Evolutionary conservation across 257 asterid species (phyloP).

Genomic region (Gentiana straminea): DNA sequence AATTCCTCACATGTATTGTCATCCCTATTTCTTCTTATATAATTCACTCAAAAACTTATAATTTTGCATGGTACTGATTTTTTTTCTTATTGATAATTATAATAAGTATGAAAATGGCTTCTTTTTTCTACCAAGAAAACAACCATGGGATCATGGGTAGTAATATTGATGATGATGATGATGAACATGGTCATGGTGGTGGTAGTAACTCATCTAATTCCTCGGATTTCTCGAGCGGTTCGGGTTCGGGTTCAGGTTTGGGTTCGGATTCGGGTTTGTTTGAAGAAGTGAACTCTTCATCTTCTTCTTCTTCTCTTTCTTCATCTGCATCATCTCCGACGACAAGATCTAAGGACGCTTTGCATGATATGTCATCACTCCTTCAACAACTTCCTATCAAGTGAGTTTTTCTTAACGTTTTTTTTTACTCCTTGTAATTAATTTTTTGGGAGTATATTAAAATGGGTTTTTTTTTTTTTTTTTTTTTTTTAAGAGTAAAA

Average conservation of each 20-base stretch:
- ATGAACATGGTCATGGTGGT: slow-evolving; percentile 1
- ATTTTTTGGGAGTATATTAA: too few species aligned
- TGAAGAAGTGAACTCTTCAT: slow-evolving; percentile 17
- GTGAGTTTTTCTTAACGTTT: slow-evolving; percentile 18
- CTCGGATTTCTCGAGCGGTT: slow-evolving; percentile 13
- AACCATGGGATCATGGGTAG: slow-evolving; percentile 35
- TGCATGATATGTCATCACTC: slow-evolving; percentile 49
- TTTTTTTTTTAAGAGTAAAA: too few species aligned
- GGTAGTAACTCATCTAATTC: neutral
- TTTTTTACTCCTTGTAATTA: too few species aligned
- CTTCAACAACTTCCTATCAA: slow-evolving; percentile 59
- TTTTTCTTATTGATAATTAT: neutral
- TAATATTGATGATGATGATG: neutral
- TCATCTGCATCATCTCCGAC: slow-evolving; percentile 9
- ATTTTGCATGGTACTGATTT: slow-evolving; percentile 20
- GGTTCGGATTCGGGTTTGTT: slow-evolving; percentile 21
- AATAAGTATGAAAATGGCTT: slow-evolving; percentile 18
- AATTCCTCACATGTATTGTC: neutral
- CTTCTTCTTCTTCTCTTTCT: slow-evolving; percentile 9
- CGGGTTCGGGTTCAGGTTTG: slow-evolving; percentile 24
- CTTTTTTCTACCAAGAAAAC: slow-evolving; percentile 17
- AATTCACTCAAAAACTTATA: neutral
- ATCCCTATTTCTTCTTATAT: too few species aligned
- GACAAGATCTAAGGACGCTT: slow-evolving; percentile 13
- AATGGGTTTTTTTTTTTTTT: too few species aligned